Conservation (phyloP, 305 asterid genomes). For the Fraxinus albicans region DNA sequence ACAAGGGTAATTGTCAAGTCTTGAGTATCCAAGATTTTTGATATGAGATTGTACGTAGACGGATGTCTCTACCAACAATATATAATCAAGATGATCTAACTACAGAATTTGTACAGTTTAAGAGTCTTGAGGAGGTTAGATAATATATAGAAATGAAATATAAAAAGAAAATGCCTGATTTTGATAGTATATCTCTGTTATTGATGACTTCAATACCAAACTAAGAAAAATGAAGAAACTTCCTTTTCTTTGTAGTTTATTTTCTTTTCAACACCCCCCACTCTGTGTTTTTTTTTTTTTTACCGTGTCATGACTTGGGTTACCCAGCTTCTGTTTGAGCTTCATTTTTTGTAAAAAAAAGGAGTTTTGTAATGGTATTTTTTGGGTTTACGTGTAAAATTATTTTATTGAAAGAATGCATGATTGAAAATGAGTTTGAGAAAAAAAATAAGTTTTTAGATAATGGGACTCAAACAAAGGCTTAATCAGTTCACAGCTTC, state of each 20-base stretch:
- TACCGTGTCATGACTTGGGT: constrained; percentile 12
- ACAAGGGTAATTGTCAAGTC: background rate
- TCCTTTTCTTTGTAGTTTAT: background rate
- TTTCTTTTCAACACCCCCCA: background rate
- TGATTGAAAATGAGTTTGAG: background rate
- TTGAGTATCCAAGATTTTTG: background rate
- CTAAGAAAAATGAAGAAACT: background rate
- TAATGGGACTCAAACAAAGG: background rate
- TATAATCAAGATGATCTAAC: background rate
- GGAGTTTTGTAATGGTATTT: background rate
- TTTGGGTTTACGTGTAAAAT: background rate
- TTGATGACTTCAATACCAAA: background rate
- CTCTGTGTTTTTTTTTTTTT: background rate
- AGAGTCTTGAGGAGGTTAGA: constrained; percentile 6
- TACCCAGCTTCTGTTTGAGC: background rate
- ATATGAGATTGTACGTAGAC: background rate
- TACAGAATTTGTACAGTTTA: background rate
- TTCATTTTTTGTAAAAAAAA: background rate
- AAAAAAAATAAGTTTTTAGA: background rate
- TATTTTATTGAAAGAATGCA: too few species aligned
- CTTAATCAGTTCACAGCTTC: constrained; percentile 18
- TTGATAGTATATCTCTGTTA: background rate
- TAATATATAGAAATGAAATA: background rate
- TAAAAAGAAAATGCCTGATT: background rate
- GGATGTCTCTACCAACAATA: background rate